Conservation (phyloP, 2,329 filamentous ascomycete genomes). For the Chrysosporium keratinophilum region DNA sequence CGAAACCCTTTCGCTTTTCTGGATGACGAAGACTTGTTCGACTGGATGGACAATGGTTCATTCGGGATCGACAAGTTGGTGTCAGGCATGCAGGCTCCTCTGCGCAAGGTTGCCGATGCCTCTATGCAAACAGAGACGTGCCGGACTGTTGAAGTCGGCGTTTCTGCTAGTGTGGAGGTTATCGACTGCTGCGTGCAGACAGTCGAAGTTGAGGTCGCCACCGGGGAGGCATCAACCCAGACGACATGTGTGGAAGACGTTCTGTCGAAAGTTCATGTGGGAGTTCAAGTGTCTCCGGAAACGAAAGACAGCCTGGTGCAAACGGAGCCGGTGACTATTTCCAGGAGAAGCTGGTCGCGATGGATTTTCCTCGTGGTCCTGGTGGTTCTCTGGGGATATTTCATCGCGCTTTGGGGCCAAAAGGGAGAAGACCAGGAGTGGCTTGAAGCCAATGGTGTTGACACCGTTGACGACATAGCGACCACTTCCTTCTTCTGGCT, state of each 20-base stretch:
- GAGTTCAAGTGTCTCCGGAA: constrained; percentile 7
- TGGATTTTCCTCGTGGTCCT: constrained; percentile 10
- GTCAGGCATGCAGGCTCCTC: not conserved
- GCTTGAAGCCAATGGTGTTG: constrained; percentile 15
- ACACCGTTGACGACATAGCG: not conserved
- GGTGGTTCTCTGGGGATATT: constrained; percentile 14
- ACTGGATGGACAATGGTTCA: not conserved
- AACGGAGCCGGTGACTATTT: constrained; percentile 12
- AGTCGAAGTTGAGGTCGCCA: not conserved
- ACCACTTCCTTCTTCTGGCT: constrained; percentile 9
- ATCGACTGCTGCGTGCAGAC: constrained; percentile 5
- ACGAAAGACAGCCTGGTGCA: constrained; percentile 13
- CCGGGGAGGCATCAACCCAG: constrained; percentile 9
- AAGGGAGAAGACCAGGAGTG: constrained; percentile 13
- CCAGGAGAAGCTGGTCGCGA: constrained; percentile 1
- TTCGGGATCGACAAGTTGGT: not conserved
- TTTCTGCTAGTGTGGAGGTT: not conserved
- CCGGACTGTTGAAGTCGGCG: constrained; percentile 5
- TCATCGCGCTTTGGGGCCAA: constrained; percentile 10
- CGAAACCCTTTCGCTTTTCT: constrained; percentile 2
- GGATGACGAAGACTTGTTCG: constrained; percentile 1
- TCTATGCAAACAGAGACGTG: constrained; percentile 10
- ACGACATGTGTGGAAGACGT: constrained; percentile 4
- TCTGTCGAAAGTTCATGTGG: constrained; percentile 5
- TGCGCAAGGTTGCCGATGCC: constrained; percentile 5